Evolutionary conservation across 495 filamentous ascomycete species (phyloP).

Genomic region (Elasticomyces elasticus): DNA sequence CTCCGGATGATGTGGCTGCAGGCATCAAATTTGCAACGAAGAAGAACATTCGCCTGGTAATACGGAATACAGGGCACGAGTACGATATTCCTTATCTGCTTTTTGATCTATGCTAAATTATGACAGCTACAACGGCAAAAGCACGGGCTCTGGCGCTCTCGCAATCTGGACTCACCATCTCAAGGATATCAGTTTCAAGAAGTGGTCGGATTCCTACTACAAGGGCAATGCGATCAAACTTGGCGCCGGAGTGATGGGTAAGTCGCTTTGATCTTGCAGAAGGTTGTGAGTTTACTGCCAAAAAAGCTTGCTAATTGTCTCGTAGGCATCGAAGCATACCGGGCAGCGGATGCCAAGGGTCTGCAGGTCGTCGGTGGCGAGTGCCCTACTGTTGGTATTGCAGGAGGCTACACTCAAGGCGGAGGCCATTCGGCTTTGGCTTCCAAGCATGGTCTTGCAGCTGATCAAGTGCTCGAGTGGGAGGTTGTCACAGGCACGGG

Average conservation of each 20-base stretch:
- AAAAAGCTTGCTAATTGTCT: not conserved
- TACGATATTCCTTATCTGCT: not conserved
- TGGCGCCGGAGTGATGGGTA: constrained; percentile 16
- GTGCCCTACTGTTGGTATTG: constrained; percentile 22
- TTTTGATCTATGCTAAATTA: not conserved
- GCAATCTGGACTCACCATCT: constrained; percentile 45
- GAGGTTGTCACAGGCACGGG: constrained; percentile 18
- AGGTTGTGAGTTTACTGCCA: too few species aligned
- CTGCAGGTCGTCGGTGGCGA: constrained; percentile 21
- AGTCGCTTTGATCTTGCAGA: too few species aligned
- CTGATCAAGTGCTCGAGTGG: constrained; percentile 23
- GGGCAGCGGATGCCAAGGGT: constrained; percentile 15
- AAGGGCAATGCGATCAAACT: constrained; percentile 24
- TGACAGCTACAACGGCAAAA: constrained; percentile 35
- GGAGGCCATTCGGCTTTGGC: constrained; percentile 34
- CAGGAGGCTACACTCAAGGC: constrained; percentile 24
- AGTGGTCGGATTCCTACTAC: constrained; percentile 35
- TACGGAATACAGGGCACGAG: constrained; percentile 60
- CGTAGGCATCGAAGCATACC: constrained; percentile 19
- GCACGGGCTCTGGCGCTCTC: constrained; percentile 42
- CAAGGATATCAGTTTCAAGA: constrained; percentile 37
- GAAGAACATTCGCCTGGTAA: constrained; percentile 50
- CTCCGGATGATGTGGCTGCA: constrained; percentile 31
- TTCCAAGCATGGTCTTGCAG: constrained; percentile 47
- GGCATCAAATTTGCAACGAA: constrained; percentile 42